Base-by-base conservation (phyloP, 1,139 yeast species). In the Diutina sp. region DNA sequence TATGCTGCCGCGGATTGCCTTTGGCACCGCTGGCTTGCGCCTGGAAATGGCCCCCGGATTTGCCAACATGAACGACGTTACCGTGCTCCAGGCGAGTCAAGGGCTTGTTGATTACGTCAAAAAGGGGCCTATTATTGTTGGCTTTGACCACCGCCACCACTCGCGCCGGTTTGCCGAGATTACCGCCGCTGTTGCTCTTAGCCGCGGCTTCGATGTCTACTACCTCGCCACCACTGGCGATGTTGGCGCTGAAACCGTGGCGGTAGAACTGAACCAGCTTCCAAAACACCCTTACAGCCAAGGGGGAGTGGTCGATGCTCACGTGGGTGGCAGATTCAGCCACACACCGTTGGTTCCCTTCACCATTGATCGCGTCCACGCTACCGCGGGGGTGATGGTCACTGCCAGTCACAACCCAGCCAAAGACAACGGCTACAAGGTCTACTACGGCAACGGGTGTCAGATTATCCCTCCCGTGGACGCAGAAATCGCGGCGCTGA, bases 361-460 rank as follows among this genome's bases (percentile, higher is more conserved):
- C 69, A 83, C 88, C 0, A 85, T 93, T 35, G 89, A 87, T 61
- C 66, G 73, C 47, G 76, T 72, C 58, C 63, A 71, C 0, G 90
- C 96, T 0, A 73, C 84, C 0, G 90, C 85, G 56, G 99, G 98
- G 45, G 87, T 93, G 1, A 93, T 93, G 98, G 83, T 93, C 54
- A 93, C 99, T 0, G 98, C 99, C 0, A 88, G 96, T 57, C 99
- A 93, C 69, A 93, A 93, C 65, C 98, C 98, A 0, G 95, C 93
- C 14, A 75, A 77, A 61, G 98, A 91, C 67, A 93, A 93, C 65
- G 99, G 99, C 0, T 93, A 90, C 71, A 93, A 93, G 66, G 98
- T 93, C 0, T 91, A 93, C 72, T 90, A 95, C 81, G 75, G 79
- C 16, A 93, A 93, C 65, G 98, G 97, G 6, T 91, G 98, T 68